Percentiles rank a stretch among this genome's conserved stretches.
phyloP scores from a whole-genome alignment of 2,329 filamentous ascomycete species.

The Claviceps spartinae region DNA sequence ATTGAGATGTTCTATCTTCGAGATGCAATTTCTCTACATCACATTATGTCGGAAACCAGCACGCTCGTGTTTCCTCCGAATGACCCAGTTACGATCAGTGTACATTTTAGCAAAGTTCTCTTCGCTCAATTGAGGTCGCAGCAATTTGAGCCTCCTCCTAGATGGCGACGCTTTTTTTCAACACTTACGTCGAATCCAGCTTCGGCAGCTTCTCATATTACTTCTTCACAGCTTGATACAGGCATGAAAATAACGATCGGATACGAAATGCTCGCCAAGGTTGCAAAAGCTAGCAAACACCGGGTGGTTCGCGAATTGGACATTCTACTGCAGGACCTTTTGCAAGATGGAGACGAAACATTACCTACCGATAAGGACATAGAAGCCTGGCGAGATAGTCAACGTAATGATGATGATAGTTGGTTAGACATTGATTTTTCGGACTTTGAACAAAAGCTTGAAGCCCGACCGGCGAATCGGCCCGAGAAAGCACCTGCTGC shows the following conservation, averaged over 20 bases:
- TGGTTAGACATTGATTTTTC: conserved; percentile 90
- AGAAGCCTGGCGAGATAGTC: conserved; percentile 44
- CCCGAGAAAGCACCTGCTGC: conserved; percentile 24
- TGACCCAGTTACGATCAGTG: conserved; percentile 68
- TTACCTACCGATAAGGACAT: conserved; percentile 69
- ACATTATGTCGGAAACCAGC: conserved; percentile 42
- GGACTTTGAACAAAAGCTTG: conserved; percentile 74
- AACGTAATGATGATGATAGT: conserved; percentile 65
- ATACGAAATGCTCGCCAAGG: conserved; percentile 71
- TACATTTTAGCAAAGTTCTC: conserved; percentile 74
- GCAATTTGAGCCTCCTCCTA: conserved; percentile 53
- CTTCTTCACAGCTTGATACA: conserved; percentile 37
- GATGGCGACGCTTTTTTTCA: conserved; percentile 26
- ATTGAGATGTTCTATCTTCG: conserved; percentile 88
- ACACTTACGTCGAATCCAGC: conserved; percentile 7
- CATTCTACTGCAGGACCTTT: conserved; percentile 61
- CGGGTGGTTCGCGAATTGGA: conserved; percentile 60
- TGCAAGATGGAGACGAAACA: conserved; percentile 49
- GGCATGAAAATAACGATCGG: conserved; percentile 87
- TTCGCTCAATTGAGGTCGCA: conserved; percentile 87
- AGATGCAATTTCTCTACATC: conserved; percentile 62
- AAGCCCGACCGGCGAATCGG: conserved; percentile 28
- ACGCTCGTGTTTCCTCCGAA: conserved; percentile 54
- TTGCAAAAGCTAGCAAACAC: conserved; percentile 54
- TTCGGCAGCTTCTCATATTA: conserved; percentile 8